Evolutionary conservation across 2,329 filamentous ascomycete species (phyloP).

Genomic region (Lecanicillium sp.): DNA sequence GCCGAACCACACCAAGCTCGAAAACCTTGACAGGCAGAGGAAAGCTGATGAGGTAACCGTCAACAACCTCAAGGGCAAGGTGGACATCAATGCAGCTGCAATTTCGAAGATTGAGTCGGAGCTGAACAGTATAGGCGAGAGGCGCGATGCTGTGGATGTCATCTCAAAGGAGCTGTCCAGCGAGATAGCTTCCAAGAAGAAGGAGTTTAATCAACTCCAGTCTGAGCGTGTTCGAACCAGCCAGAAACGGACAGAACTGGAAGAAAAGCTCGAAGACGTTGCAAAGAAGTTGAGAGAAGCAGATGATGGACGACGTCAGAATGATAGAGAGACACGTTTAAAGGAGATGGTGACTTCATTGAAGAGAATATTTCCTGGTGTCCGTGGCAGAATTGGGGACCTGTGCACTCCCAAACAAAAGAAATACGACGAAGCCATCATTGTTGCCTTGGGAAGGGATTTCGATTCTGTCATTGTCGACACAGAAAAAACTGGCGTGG

Average conservation of each 20-base stretch:
- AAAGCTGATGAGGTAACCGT: slow-evolving; percentile 90
- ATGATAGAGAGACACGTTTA: slow-evolving; percentile 67
- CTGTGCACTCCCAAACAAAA: slow-evolving; percentile 95
- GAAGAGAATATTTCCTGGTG: slow-evolving; percentile 85
- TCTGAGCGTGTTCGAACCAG: slow-evolving; percentile 77
- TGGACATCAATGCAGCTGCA: slow-evolving; percentile 69
- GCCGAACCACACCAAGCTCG: slow-evolving; percentile 71
- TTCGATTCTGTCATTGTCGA: slow-evolving; percentile 95
- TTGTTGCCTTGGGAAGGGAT: slow-evolving; percentile 83
- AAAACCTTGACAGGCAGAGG: slow-evolving; percentile 78
- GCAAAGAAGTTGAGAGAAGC: slow-evolving; percentile 76
- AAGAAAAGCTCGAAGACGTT: slow-evolving; percentile 83
- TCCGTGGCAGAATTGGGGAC: slow-evolving; percentile 82
- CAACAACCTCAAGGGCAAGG: slow-evolving; percentile 80
- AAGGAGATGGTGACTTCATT: slow-evolving; percentile 80
- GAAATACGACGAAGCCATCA: slow-evolving; percentile 89
- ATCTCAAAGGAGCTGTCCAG: slow-evolving; percentile 60
- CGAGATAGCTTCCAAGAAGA: slow-evolving; percentile 84
- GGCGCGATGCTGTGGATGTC: slow-evolving; percentile 55
- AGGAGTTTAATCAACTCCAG: slow-evolving; percentile 76
- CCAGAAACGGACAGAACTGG: slow-evolving; percentile 77
- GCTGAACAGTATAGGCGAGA: slow-evolving; percentile 58
- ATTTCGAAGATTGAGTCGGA: slow-evolving; percentile 69
- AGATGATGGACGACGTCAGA: slow-evolving; percentile 78
- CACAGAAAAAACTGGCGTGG: slow-evolving; percentile 85